Evolutionary conservation across 108 stramenopile species (phyloP), one percentile per base, ranked within the genome.

Genomic region (Skeletonema marinoi): DNA sequence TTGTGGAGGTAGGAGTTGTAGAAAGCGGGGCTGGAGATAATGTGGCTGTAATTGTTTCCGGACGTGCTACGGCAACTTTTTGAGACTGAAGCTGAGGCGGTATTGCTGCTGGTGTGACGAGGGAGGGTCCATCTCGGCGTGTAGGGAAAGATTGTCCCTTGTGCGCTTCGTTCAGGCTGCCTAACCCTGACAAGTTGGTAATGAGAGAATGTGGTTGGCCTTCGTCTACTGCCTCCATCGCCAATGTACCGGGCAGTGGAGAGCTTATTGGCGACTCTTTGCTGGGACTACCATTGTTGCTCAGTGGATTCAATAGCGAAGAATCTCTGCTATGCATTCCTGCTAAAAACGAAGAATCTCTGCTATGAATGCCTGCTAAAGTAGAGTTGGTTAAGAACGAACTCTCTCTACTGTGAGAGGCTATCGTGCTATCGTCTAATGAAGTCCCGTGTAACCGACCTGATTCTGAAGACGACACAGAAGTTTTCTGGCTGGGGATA

Each of bases 321-420:
- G 46, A 41, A 75, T 59, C 33, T 25, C 71, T 65, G 42, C 62
- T 75, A 11, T 41, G 42, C 36, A 61, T 51, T 19, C 59, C 60
- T 33, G 19, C 60, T 60, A 60, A 68, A 2, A 71, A 29, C n/a
- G 80, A 81, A 35, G 74, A 74, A 32, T 81, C 80, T 71, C 80
- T 65, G 56, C 74, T 81, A 66, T 80, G 73, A 48, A 73, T 21
- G 36, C 36, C 70, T n/a, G 36, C 65, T 10, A 51, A 61, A 11
- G 74, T 74, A 65, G 74, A 58, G 41, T 32, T 81, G n/a, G 80
- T 81, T 19, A 68, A 31, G 10, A 82, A 31, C 25, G 81, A 82
- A 58, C 35, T 66, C 61, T 82, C 81, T 33, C 71, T 42, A 56
- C 81, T 82, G 31, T 82, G 81, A 7, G 76, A 62, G 4, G 69